Conservation (phyloP, 2,329 filamentous ascomycete genomes). For the Aspergillus costaricaensis region DNA sequence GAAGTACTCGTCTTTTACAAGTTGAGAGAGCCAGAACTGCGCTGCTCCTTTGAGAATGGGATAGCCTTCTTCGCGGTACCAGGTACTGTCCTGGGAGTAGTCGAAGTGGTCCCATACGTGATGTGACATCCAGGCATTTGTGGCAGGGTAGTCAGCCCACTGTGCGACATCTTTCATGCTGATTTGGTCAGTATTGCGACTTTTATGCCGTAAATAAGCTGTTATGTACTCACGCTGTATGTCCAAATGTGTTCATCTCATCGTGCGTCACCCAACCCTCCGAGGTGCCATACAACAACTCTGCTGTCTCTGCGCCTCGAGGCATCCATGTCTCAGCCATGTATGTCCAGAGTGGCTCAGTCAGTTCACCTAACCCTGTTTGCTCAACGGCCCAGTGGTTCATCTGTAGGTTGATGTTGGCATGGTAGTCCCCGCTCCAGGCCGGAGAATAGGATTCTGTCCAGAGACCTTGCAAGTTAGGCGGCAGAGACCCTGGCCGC, state of each 20-base stretch:
- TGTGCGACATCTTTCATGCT: constrained; percentile 48
- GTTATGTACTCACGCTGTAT: constrained; percentile 43
- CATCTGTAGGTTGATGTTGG: constrained; percentile 64
- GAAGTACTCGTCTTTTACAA: constrained; percentile 53
- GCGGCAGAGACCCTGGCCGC: constrained; percentile 53
- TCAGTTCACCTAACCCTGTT: constrained; percentile 51
- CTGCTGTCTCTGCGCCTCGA: constrained; percentile 56
- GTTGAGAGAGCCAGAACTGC: constrained; percentile 58
- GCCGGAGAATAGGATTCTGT: constrained; percentile 47
- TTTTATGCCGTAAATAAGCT: too few relatives aligned
- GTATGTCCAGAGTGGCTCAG: constrained; percentile 54
- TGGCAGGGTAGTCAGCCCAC: constrained; percentile 42
- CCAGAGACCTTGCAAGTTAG: constrained; percentile 62
- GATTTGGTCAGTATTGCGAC: neutral
- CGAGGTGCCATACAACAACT: constrained; percentile 53
- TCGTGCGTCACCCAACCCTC: constrained; percentile 59
- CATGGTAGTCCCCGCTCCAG: constrained; percentile 60
- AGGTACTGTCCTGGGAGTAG: constrained; percentile 52
- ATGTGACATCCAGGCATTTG: constrained; percentile 61
- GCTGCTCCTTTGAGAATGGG: constrained; percentile 57
- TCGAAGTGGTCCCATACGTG: constrained; percentile 60
- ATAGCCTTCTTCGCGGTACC: constrained; percentile 52
- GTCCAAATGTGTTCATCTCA: constrained; percentile 61
- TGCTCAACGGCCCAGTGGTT: constrained; percentile 61
- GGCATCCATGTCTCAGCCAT: constrained; percentile 58